Evolutionary conservation across 108 stramenopile species (phyloP).

Genomic region (Pseudonitzschia multistriata): DNA sequence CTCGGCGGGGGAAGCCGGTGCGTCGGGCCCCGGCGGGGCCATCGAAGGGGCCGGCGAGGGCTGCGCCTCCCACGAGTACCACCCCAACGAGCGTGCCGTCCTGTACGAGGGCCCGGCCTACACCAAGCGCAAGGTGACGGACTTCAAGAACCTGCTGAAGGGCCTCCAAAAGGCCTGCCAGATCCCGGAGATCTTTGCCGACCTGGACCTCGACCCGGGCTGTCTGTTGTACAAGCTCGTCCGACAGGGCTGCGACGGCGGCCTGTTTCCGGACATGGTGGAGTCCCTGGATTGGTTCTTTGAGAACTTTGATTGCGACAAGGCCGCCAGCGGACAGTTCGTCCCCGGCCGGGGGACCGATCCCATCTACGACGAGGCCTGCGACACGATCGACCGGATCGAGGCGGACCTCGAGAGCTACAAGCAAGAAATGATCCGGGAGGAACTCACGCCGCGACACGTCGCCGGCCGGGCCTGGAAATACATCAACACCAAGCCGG

Average conservation of each 20-base stretch:
- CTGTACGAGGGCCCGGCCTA: constrained; percentile 92
- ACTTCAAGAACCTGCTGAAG: constrained; percentile 77
- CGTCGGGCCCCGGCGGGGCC: background rate
- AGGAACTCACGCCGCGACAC: constrained; percentile 43
- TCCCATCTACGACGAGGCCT: constrained; percentile 89
- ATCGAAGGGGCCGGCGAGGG: constrained; percentile 23
- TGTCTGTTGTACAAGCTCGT: constrained; percentile 76
- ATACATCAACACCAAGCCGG: constrained; percentile 84
- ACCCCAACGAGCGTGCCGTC: constrained; percentile 95
- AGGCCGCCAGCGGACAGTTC: constrained; percentile 84
- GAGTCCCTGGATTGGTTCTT: constrained; percentile 87
- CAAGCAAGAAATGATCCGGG: constrained; percentile 74
- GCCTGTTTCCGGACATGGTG: constrained; percentile 85
- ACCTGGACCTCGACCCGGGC: constrained; percentile 53
- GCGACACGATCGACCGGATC: constrained; percentile 72
- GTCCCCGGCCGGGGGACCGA: constrained; percentile 89
- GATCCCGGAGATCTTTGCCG: constrained; percentile 81
- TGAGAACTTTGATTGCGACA: constrained; percentile 88
- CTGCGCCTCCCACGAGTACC: constrained; percentile 26
- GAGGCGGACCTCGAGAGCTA: constrained; percentile 76
- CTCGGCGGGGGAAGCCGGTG: background rate
- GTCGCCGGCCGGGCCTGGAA: constrained; percentile 63
- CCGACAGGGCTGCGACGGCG: constrained; percentile 57
- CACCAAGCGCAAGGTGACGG: constrained; percentile 91
- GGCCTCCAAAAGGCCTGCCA: constrained; percentile 64